Conservation (phyloP, 768 basidiomycete genomes). For the Pisolithus microcarpus region DNA sequence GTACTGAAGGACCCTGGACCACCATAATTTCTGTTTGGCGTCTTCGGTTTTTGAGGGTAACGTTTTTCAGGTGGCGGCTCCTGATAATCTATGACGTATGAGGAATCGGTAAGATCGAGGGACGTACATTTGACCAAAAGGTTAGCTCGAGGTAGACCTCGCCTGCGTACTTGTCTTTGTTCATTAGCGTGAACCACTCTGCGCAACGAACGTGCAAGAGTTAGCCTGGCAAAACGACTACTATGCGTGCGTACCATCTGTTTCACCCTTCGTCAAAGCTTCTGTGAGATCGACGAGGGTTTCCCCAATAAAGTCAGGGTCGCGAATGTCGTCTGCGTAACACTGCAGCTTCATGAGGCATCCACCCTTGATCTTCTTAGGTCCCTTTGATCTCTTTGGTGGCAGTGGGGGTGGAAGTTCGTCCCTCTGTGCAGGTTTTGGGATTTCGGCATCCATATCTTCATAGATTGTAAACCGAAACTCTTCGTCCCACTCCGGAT, state of each 20-base stretch:
- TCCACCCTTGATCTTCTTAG: slow-evolving; percentile 59
- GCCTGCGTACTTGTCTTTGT: slow-evolving; percentile 91
- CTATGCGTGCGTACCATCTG: slow-evolving; percentile 64
- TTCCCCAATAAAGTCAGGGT: slow-evolving; percentile 96
- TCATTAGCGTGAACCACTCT: slow-evolving; percentile 93
- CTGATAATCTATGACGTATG: slow-evolving; percentile 32
- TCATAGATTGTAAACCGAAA: slow-evolving; percentile 86
- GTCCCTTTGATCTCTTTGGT: slow-evolving; percentile 48
- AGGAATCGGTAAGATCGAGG: neutral
- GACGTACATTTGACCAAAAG: slow-evolving; percentile 86
- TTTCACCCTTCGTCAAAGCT: slow-evolving; percentile 90
- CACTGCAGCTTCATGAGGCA: slow-evolving; percentile 74
- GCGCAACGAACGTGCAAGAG: slow-evolving; percentile 6
- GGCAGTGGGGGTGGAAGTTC: slow-evolving; percentile 60
- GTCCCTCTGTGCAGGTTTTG: slow-evolving; percentile 33
- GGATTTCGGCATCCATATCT: slow-evolving; percentile 52
- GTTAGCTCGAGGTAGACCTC: slow-evolving; percentile 96
- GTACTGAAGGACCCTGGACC: slow-evolving; percentile 73
- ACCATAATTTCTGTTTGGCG: slow-evolving; percentile 57
- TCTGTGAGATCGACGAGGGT: slow-evolving; percentile 79
- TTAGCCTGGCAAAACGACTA: slow-evolving; percentile 5
- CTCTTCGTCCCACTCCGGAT: slow-evolving; percentile 99
- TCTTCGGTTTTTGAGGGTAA: slow-evolving; percentile 39
- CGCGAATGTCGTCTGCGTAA: slow-evolving; percentile 91
- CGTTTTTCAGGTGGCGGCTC: slow-evolving; percentile 77